A percentile compares a stretch with the other conserved stretches of the same genome.
Evolutionary conservation across 345 rosid species (phyloP).

Genomic region (Populus davidiana): DNA sequence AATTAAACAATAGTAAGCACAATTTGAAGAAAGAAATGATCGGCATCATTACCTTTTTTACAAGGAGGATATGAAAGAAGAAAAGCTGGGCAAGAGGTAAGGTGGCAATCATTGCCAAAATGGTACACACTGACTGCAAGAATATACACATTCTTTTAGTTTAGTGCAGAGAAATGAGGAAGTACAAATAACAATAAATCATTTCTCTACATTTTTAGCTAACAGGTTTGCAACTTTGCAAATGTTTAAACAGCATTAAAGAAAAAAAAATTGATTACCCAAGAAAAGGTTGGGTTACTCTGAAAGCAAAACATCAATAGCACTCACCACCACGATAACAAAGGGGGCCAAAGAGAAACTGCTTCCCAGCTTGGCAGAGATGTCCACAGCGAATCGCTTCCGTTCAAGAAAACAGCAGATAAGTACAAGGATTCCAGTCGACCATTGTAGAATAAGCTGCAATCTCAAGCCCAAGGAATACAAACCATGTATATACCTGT

Average conservation of each 20-base stretch:
- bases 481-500: constrained; percentile 46
- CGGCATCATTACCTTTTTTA: constrained; percentile 64
- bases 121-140: constrained; percentile 73
- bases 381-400: constrained; percentile 61
- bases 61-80: constrained; percentile 92
- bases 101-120: constrained; percentile 92
- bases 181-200: background rate
- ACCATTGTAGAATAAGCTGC: constrained; percentile 98
- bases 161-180: background rate
- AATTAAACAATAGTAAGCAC: background rate
- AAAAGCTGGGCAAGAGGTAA: constrained; percentile 92
- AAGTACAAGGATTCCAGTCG: constrained; percentile 78
- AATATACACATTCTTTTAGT: constrained; percentile 1
- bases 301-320: background rate
- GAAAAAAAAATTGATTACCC: background rate
- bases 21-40: background rate
- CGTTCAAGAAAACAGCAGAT: constrained; percentile 73
- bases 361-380: constrained; percentile 86
- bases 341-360: constrained; percentile 90
- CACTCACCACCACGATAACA: constrained; percentile 89
- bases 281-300: background rate
- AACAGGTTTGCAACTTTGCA: background rate
- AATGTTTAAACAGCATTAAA: background rate
- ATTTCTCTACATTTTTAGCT: background rate
- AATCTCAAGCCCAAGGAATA: constrained; percentile 59